These are phyloP conservation scores for Colletotrichum spinosum DNA, from an alignment of 2,329 filamentous ascomycete genomes.

Conservation along the genomic window DNA sequence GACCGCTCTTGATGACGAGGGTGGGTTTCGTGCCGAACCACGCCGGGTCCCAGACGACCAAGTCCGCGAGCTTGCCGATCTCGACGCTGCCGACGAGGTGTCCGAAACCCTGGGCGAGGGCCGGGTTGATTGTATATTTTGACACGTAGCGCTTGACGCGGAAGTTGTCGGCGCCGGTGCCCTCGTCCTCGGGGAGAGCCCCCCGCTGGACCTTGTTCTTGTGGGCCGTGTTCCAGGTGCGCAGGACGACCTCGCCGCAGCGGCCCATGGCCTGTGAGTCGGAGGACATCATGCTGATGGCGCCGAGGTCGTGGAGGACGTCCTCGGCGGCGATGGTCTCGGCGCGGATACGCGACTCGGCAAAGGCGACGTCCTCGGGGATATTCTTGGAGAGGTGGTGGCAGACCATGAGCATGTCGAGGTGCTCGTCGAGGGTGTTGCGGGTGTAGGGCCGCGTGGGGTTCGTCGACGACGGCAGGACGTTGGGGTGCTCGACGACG, in stretches of 20 bases:
- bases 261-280: slow-evolving; percentile 98
- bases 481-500: slow-evolving; percentile 89
- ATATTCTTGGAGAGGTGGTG: slow-evolving; percentile 94
- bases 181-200: slow-evolving; percentile 79
- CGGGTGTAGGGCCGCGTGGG: slow-evolving; percentile 90
- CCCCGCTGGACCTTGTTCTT: slow-evolving; percentile 95
- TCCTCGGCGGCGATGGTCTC: slow-evolving; percentile 98
- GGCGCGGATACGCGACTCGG: slow-evolving; percentile 91
- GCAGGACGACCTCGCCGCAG: slow-evolving; percentile 90
- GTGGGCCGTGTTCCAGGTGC: slow-evolving; percentile 97
- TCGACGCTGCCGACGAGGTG: slow-evolving; percentile 90
- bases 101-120: slow-evolving; percentile 88
- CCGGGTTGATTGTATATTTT: slow-evolving; percentile 97
- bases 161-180: slow-evolving; percentile 86
- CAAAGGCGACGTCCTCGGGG: slow-evolving; percentile 94
- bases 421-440: slow-evolving; percentile 95
- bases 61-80: slow-evolving; percentile 88
- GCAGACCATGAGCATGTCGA: slow-evolving; percentile 99
- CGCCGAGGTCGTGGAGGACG: slow-evolving; percentile 92
- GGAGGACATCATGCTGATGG: slow-evolving; percentile 97
- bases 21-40: slow-evolving; percentile 90
- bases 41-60: slow-evolving; percentile 87
- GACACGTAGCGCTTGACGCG: slow-evolving; percentile 91
- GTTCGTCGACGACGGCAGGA: slow-evolving; percentile 91
- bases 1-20: slow-evolving; percentile 86